Conservation (phyloP, 805 yeast genomes). For the Sugiyamaella boreocaroliniensis region DNA sequence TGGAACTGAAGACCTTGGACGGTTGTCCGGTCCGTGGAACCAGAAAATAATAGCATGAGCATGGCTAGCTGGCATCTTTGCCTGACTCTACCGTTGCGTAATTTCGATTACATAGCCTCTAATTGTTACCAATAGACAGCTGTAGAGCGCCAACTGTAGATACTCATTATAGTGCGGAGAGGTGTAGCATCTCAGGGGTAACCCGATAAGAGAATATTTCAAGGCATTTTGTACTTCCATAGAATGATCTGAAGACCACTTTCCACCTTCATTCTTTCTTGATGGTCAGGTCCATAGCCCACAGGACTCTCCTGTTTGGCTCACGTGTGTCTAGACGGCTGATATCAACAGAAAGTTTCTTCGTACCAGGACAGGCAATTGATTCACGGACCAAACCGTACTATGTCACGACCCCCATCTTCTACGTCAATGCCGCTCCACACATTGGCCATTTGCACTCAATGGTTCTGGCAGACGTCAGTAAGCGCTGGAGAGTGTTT, state of each 20-base stretch:
- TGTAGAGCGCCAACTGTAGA: too few species aligned
- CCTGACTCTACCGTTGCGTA: too few species aligned
- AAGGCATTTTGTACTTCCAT: background rate
- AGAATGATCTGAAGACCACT: too few species aligned
- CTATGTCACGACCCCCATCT: conserved; percentile 84
- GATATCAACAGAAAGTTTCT: background rate
- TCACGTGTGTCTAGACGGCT: background rate
- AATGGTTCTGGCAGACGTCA: conserved; percentile 74
- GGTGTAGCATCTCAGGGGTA: background rate
- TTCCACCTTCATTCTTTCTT: background rate
- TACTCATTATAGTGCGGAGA: background rate
- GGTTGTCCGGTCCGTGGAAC: too few species aligned
- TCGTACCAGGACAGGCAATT: background rate
- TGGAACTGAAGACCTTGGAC: too few species aligned
- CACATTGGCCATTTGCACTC: conserved; percentile 92
- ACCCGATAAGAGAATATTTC: background rate
- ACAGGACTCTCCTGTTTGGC: background rate
- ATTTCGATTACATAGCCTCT: too few species aligned
- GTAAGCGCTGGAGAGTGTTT: conserved; percentile 62
- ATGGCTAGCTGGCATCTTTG: background rate
- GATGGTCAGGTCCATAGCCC: background rate
- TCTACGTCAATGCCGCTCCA: conserved; percentile 92
- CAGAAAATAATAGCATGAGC: background rate
- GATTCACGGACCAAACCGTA: conserved; percentile 20
- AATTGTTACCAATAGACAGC: too few species aligned